These are phyloP conservation scores for Vicia faba DNA, from an alignment of 306 rosid genomes.

Conservation along the genomic window DNA sequence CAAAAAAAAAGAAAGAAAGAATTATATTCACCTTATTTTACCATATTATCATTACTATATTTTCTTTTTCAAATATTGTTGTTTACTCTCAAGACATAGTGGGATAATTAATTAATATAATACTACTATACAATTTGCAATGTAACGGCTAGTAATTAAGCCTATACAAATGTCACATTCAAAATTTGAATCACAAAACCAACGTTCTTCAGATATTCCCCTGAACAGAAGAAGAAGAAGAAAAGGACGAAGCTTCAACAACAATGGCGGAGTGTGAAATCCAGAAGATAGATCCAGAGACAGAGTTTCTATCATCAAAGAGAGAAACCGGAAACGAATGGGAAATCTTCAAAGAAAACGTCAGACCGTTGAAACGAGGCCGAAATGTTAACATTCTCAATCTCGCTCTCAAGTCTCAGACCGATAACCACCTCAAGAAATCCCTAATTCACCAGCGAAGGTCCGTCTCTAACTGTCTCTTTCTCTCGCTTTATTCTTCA, in stretches of 20 bases:
- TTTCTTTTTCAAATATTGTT: not conserved
- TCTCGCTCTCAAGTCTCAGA: slow-evolving; percentile 64
- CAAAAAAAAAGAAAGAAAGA: too few relatives aligned
- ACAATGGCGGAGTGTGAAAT: slow-evolving; percentile 41
- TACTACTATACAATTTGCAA: not conserved
- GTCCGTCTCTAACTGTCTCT: slow-evolving; percentile 1
- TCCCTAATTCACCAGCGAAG: slow-evolving; percentile 63
- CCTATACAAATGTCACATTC: not conserved
- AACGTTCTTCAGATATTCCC: not conserved
- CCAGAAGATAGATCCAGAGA: slow-evolving; percentile 63
- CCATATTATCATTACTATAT: not conserved
- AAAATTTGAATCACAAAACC: slow-evolving; percentile 31
- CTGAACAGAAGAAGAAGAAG: not conserved
- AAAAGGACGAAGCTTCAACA: slow-evolving; percentile 13
- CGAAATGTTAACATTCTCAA: slow-evolving; percentile 72
- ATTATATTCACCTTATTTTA: not conserved
- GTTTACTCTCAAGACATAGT: not conserved
- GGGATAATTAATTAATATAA: not conserved
- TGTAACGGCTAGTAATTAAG: slow-evolving; percentile 2
- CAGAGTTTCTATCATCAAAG: slow-evolving; percentile 70
- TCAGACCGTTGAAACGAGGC: slow-evolving; percentile 90
- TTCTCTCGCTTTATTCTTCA: not conserved
- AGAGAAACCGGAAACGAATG: slow-evolving; percentile 74
- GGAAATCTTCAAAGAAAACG: slow-evolving; percentile 92
- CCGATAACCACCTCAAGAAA: slow-evolving; percentile 58